phyloP scores from a whole-genome alignment of 202 grass and related monocot genomes.

The Digitaria exilis region DNA sequence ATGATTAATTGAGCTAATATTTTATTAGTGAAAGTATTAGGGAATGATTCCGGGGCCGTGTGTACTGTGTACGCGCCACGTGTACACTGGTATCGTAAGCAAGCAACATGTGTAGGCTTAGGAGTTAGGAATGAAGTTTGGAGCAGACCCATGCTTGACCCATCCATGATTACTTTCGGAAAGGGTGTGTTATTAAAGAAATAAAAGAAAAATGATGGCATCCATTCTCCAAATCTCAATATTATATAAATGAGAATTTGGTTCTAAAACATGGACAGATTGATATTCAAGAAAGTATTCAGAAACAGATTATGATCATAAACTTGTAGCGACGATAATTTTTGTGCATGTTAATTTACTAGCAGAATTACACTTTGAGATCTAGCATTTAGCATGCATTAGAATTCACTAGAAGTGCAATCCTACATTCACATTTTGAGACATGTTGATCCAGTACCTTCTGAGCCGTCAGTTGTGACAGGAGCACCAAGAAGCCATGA shows the following conservation, averaged over 20 bases:
- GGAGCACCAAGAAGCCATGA: conserved; percentile 46
- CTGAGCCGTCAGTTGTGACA: conserved; percentile 42
- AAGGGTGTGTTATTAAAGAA: neutral
- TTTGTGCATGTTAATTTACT: neutral
- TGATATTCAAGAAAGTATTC: neutral
- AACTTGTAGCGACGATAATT: no score
- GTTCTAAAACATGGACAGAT: neutral
- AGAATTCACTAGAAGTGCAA: neutral
- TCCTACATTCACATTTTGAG: conserved; percentile 4
- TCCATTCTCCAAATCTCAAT: conserved; percentile 1
- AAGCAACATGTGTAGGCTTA: conserved; percentile 22
- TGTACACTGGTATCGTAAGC: neutral
- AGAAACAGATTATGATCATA: no score
- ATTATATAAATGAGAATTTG: neutral
- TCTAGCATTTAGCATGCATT: neutral
- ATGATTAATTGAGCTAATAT: neutral
- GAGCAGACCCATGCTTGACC: neutral
- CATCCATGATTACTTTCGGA: conserved; percentile 5
- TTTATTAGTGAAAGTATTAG: conserved; percentile 5
- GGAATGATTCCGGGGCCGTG: conserved; percentile 1
- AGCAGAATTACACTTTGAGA: neutral
- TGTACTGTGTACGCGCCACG: conserved; percentile 6
- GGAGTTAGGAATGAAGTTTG: neutral
- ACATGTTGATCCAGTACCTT: conserved; percentile 37
- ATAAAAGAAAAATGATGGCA: conserved; percentile 9